A percentile compares a stretch with the other conserved stretches of the same genome.
These are phyloP conservation scores for Garcia nutans DNA, from an alignment of 345 rosid genomes.

Conservation along the genomic window DNA sequence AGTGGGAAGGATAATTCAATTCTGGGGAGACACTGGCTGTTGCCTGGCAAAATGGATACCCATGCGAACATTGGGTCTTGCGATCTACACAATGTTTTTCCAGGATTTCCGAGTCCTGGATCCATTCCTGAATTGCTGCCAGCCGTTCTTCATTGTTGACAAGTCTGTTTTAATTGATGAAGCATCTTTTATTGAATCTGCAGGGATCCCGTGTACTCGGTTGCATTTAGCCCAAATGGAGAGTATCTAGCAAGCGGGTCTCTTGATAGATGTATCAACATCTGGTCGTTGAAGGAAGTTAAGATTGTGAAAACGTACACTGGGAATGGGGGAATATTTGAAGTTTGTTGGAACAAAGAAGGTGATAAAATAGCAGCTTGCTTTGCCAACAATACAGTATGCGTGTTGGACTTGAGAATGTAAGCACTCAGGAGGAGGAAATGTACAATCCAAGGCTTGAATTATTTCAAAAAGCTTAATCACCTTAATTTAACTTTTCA, in stretches of 20 bases:
- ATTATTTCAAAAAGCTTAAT: too few relatives aligned
- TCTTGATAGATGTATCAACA: conserved; percentile 75
- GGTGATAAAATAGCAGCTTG: conserved; percentile 97
- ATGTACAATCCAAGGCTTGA: too few relatives aligned
- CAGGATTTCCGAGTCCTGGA: neutral
- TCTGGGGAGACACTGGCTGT: neutral
- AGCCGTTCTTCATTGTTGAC: neutral
- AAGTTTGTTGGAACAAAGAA: conserved; percentile 98
- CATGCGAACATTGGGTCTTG: neutral
- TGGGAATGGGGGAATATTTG: conserved; percentile 88
- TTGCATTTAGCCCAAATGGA: conserved; percentile 98
- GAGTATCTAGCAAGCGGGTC: conserved; percentile 97
- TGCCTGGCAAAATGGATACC: neutral
- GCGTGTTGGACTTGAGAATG: conserved; percentile 91
- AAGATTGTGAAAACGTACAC: conserved; percentile 87
- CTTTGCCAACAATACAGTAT: conserved; percentile 78
- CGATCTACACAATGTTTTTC: neutral
- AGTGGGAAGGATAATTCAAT: neutral
- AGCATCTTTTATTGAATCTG: neutral
- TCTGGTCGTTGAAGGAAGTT: conserved; percentile 93
- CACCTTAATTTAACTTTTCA: too few relatives aligned
- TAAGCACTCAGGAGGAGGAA: conserved; percentile 14
- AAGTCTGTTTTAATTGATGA: conserved; percentile 5
- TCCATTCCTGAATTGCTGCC: neutral
- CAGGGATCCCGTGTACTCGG: conserved; percentile 92